A percentile compares a stretch with the other conserved stretches of the same genome.
phyloP scores from a whole-genome alignment of 371 early-diverging fungal species.

The Mucor plumbeus region DNA sequence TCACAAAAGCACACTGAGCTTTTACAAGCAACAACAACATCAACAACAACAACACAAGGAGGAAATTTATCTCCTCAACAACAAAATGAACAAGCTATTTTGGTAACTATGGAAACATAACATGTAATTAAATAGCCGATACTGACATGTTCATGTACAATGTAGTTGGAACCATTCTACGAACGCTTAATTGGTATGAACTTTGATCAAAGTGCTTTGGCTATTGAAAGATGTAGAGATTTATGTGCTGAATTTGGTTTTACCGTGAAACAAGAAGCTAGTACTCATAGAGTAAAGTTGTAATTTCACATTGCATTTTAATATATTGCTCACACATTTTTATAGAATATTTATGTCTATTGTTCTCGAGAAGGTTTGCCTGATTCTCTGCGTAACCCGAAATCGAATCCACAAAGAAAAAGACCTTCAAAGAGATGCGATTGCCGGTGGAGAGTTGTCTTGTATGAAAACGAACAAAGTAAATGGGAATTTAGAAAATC shows the following conservation, averaged over 20 bases:
- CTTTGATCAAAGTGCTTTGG: slow-evolving; percentile 32
- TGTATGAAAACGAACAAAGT: slow-evolving; percentile 53
- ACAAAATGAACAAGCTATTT: slow-evolving; percentile 25
- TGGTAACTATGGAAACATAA: slow-evolving; percentile 14
- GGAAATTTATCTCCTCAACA: slow-evolving; percentile 17
- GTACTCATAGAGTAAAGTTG: slow-evolving; percentile 54
- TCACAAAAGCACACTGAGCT: background rate
- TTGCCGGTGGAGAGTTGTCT: slow-evolving; percentile 66
- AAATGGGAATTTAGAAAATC: slow-evolving; percentile 67
- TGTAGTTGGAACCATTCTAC: slow-evolving; percentile 56
- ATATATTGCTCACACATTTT: slow-evolving; percentile 1
- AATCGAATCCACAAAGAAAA: slow-evolving; percentile 61
- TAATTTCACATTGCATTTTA: background rate
- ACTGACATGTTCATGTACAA: slow-evolving; percentile 7
- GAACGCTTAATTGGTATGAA: slow-evolving; percentile 39
- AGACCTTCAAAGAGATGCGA: slow-evolving; percentile 66
- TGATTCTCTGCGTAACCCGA: slow-evolving; percentile 63
- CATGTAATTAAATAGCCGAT: slow-evolving; percentile 3
- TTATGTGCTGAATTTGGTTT: slow-evolving; percentile 59
- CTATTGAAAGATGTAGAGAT: slow-evolving; percentile 53
- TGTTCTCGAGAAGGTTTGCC: slow-evolving; percentile 70
- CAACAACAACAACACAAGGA: slow-evolving; percentile 3
- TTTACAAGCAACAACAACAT: background rate
- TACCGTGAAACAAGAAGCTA: slow-evolving; percentile 63
- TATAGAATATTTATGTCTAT: slow-evolving; percentile 67